Evolutionary conservation across 1,284 basidiomycete species (phyloP).

Genomic region (Rhodotorula mucilaginosa): DNA sequence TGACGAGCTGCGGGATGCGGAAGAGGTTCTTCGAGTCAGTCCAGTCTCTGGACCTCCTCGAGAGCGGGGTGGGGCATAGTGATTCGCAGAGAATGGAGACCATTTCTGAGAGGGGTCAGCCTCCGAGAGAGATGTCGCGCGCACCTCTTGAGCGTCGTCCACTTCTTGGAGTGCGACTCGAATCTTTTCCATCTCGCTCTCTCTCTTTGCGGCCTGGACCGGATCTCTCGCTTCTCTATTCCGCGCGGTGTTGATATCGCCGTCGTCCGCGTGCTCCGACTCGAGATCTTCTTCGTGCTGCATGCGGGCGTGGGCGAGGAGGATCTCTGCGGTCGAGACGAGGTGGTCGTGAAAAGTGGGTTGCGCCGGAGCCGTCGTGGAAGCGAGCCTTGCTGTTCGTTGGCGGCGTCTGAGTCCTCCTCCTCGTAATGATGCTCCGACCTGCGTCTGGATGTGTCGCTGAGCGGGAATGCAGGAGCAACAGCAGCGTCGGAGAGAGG

Average conservation of each 20-base stretch:
- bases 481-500: too few relatives aligned
- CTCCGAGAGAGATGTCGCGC: background rate
- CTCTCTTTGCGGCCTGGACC: constrained; percentile 24
- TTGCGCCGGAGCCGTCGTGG: background rate
- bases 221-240: background rate
- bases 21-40: background rate
- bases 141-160: constrained; percentile 27
- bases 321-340: constrained; percentile 20
- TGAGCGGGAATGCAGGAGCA: too few relatives aligned
- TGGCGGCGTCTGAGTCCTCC: too few relatives aligned
- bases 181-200: constrained; percentile 18
- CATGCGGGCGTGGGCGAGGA: constrained; percentile 7
- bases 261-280: background rate
- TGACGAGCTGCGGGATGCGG: constrained; percentile 17
- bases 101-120: background rate
- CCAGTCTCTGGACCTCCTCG: background rate
- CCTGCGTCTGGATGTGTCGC: too few relatives aligned
- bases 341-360: background rate
- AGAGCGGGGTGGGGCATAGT: background rate
- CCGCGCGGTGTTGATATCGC: background rate
- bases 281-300: background rate
- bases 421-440: too few relatives aligned
- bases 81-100: background rate
- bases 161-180: constrained; percentile 16
- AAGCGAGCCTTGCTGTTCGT: too few relatives aligned